Evolutionary conservation across 78 protist genomes (phyloP).

Genomic region (Bigelowiella natans): DNA sequence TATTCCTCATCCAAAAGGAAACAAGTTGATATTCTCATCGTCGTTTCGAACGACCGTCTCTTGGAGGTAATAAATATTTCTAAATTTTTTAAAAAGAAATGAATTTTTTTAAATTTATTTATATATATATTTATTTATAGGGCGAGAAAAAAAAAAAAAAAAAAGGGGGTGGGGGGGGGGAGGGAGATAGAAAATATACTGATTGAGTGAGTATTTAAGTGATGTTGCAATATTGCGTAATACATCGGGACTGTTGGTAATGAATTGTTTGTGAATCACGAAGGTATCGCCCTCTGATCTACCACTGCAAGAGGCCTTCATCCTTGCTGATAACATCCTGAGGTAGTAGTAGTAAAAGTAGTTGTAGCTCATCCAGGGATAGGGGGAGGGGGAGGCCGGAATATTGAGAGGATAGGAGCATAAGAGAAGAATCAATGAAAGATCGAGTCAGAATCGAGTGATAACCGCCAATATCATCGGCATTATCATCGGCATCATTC

Average conservation of each 20-base stretch:
- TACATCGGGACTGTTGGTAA: background rate
- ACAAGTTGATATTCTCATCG: constrained; percentile 56
- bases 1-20: too few relatives aligned
- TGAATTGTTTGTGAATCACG: background rate
- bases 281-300: background rate
- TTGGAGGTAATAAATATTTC: constrained; percentile 1
- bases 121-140: background rate
- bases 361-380: too few relatives aligned
- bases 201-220: constrained; percentile 47
- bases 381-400: too few relatives aligned
- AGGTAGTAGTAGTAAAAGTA: too few relatives aligned
- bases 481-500: too few relatives aligned
- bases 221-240: too few relatives aligned
- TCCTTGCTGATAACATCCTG: background rate
- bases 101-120: background rate
- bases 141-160: too few relatives aligned
- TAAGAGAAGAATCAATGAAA: too few relatives aligned
- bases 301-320: background rate
- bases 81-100: background rate
- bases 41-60: constrained; percentile 63
- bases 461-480: too few relatives aligned
- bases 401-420: too few relatives aligned
- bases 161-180: too few relatives aligned
- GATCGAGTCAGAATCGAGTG: too few relatives aligned
- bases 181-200: background rate